Evolutionary conservation across 2,329 filamentous ascomycete genomes (phyloP).

Genomic region (Exophiala aquamarina): DNA sequence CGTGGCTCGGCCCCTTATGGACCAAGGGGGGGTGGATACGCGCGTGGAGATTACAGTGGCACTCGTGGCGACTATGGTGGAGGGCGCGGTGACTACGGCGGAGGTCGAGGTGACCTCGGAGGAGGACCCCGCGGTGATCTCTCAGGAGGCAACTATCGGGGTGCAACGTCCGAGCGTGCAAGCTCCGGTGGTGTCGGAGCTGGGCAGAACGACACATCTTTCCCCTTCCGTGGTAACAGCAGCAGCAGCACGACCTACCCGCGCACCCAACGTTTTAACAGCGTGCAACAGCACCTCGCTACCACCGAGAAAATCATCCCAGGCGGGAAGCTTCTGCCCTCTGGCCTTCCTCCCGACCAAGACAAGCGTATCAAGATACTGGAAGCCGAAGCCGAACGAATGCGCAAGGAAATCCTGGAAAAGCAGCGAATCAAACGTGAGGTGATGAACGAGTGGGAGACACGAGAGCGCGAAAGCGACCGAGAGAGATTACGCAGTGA

Average conservation of each 20-base stretch:
- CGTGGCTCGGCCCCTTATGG: conserved; percentile 38
- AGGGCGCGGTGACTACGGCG: not conserved
- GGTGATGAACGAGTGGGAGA: conserved; percentile 48
- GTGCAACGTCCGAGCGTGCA: not conserved
- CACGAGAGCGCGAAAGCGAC: conserved; percentile 46
- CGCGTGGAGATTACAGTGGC: conserved; percentile 13
- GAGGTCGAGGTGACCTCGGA: conserved; percentile 7
- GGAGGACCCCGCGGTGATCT: conserved; percentile 8
- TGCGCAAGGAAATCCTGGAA: conserved; percentile 45
- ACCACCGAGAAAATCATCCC: conserved; percentile 37
- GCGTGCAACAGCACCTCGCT: conserved; percentile 34
- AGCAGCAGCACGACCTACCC: conserved; percentile 37
- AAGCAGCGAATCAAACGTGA: conserved; percentile 44
- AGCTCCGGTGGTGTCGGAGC: conserved; percentile 1
- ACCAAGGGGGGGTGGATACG: conserved; percentile 29
- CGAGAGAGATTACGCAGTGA: conserved; percentile 49
- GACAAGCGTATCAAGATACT: conserved; percentile 47
- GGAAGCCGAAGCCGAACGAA: conserved; percentile 45
- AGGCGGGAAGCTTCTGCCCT: conserved; percentile 43
- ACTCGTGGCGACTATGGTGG: conserved; percentile 5
- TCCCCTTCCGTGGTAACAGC: conserved; percentile 37
- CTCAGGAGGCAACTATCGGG: conserved; percentile 2
- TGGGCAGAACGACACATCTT: conserved; percentile 31
- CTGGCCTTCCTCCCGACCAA: conserved; percentile 37
- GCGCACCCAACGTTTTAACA: conserved; percentile 40